Percentiles rank a stretch among this genome's conserved stretches.
Evolutionary conservation across 345 rosid genomes (phyloP).

Genomic region (Populus euphratica): DNA sequence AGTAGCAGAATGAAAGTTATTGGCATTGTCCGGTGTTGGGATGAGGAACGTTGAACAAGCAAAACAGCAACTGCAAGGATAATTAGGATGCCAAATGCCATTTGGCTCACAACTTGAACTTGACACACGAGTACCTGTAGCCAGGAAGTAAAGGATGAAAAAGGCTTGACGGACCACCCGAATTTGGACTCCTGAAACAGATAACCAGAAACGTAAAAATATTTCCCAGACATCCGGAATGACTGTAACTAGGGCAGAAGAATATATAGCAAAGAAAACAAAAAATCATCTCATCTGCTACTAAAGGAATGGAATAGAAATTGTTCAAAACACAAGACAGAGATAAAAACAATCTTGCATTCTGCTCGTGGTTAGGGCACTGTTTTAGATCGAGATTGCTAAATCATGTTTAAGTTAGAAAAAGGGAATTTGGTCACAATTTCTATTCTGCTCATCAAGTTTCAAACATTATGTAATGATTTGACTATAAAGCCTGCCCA

Average conservation of each 20-base stretch:
- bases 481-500: neutral
- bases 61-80: conserved; percentile 48
- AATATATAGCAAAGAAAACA: neutral
- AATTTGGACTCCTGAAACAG: conserved; percentile 45
- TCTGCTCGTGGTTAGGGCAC: neutral
- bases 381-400: neutral
- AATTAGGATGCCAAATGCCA: conserved; percentile 65
- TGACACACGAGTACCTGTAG: conserved; percentile 49
- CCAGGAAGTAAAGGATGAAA: conserved; percentile 52
- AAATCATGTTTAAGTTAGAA: neutral
- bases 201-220: neutral
- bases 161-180: conserved; percentile 70
- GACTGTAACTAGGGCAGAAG: neutral
- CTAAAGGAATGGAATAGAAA: neutral
- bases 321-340: neutral
- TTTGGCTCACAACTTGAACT: conserved; percentile 51
- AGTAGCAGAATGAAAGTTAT: conserved; percentile 60
- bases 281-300: neutral
- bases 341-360: neutral
- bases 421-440: neutral
- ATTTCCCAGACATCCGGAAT: neutral
- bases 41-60: conserved; percentile 59
- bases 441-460: neutral
- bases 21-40: conserved; percentile 65
- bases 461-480: neutral